These are phyloP conservation scores for Flaveria floridana DNA, from an alignment of 140 eudicot genomes.

Conservation along the genomic window DNA sequence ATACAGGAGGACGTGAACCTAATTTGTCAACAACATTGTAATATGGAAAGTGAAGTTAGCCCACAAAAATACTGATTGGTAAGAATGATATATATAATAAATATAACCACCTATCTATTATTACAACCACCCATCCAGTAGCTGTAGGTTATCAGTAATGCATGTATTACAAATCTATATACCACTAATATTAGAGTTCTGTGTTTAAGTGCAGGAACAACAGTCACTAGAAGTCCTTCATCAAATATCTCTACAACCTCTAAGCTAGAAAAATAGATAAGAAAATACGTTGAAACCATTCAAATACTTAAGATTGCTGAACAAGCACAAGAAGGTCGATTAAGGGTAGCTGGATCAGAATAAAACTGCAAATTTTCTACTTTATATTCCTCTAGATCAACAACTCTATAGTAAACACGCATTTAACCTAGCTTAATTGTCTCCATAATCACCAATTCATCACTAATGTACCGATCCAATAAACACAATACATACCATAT, in stretches of 20 bases:
- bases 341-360: background rate
- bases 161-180: background rate
- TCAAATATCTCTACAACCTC: background rate
- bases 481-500: conserved; percentile 20
- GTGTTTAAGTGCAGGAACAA: background rate
- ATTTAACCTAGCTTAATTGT: conserved; percentile 13
- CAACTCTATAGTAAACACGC: conserved; percentile 16
- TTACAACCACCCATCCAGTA: background rate
- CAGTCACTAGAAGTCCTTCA: conserved; percentile 3
- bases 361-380: background rate
- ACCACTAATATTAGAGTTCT: background rate
- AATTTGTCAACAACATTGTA: background rate
- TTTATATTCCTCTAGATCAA: conserved; percentile 17
- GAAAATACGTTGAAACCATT: conserved; percentile 5
- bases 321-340: background rate
- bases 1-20: background rate
- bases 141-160: background rate
- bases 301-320: conserved; percentile 14
- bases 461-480: conserved; percentile 25
- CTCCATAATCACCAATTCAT: conserved; percentile 13
- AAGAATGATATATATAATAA: background rate
- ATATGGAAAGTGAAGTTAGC: background rate
- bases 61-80: background rate
- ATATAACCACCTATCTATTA: background rate
- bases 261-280: background rate